Base-by-base conservation (phyloP, 495 filamentous ascomycete genomes). In the Acidomyces sp. region DNA sequence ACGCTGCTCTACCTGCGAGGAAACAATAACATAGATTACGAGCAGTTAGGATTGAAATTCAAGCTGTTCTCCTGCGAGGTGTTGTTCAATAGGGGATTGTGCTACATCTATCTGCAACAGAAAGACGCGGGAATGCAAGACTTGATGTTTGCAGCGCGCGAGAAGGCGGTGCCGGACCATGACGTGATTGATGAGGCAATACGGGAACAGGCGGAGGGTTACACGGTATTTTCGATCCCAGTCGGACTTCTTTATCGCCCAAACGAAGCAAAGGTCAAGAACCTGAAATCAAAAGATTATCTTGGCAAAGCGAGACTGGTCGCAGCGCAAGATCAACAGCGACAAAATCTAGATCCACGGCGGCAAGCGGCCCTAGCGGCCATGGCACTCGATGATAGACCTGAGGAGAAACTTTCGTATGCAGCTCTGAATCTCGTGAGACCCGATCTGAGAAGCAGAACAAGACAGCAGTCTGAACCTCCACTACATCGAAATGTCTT, bases 171-270 rank as follows among this genome's bases (percentile, higher is more conserved):
- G 1, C 75, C 86, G 31, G 87, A 94, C 46, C 90, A 99, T 61
- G 83, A 86, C 59, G 90, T 99, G 43, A 99, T 99, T 55, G 82
- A 99, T 49, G 90, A 99, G 55, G 90, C 90, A 1, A 94, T 99
- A 47, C 66, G 65, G 43, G 92, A 96, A 57, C 75, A 86, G 53
- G 92, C 92, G 38, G 85, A 95, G 67, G 88, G 87, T 34, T 99
- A 96, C 55, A 99, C 92, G 1, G 90, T 99, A 10, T 99, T 99
- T 67, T 99, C 90, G 2, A 95, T 99, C 30, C 90, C 90, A 1
- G 85, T 96, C 22, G 90, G 90, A 12, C 77, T 95, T 28, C 67
- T 99, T 31, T 99, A 96, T 63, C 72, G 90, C 33, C 90, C 90
- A 24, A 96, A 94, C 58, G 84, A 86, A 46, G 86, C 92, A 46